Evolutionary conservation across 202 grass and related monocot genomes (phyloP).

Genomic region (Carex arenaria): DNA sequence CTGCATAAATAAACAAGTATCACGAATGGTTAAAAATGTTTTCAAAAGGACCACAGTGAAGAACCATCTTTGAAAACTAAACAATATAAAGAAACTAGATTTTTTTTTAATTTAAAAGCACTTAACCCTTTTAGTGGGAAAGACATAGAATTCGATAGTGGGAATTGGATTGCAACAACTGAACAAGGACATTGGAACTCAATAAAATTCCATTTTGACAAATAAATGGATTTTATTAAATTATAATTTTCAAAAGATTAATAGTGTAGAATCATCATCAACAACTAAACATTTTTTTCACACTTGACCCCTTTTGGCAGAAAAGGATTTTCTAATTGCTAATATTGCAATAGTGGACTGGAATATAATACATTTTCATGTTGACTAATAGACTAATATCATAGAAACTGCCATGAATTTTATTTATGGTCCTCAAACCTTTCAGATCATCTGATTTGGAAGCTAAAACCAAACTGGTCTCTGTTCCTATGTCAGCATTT

Average conservation of each 20-base stretch:
- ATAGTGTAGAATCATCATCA: background rate
- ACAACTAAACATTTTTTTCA: background rate
- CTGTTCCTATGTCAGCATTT: background rate
- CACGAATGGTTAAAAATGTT: conserved; percentile 17
- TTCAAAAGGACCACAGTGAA: conserved; percentile 13
- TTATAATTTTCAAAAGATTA: background rate
- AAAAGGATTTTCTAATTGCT: background rate
- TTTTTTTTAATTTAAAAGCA: background rate
- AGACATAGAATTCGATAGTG: background rate
- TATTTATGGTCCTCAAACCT: background rate
- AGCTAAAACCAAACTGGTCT: background rate
- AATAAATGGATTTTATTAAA: background rate
- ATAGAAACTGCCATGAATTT: background rate
- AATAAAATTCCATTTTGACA: background rate
- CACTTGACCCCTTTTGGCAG: background rate
- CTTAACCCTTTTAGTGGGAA: background rate
- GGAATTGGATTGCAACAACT: background rate
- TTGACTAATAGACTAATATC: background rate
- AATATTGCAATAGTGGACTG: background rate
- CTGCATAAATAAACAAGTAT: conserved; percentile 22
- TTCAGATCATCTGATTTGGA: background rate
- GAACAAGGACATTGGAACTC: background rate
- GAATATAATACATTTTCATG: background rate
- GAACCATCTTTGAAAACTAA: conserved; percentile 4
- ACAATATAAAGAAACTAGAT: background rate